Percentiles rank a stretch among this genome's conserved stretches.
Evolutionary conservation across 2,329 filamentous ascomycete species (phyloP).

Genomic region (Phyllosticta citribraziliensis): DNA sequence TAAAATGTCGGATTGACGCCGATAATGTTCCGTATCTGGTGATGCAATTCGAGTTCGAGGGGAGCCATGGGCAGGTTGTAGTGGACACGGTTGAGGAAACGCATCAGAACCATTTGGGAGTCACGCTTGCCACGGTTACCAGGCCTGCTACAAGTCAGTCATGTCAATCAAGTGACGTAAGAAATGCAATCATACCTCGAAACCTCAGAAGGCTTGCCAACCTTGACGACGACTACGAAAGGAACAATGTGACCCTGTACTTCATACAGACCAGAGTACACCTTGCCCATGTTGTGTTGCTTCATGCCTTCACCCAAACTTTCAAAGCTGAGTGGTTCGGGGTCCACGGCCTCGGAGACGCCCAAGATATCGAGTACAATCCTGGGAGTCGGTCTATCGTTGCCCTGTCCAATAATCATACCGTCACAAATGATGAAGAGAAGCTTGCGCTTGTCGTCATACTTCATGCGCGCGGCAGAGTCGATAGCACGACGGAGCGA

Average conservation of each 20-base stretch:
- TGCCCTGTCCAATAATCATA: conserved; percentile 99
- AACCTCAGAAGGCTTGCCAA: conserved; percentile 75
- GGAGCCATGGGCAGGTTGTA: conserved; percentile 96
- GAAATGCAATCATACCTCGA: conserved; percentile 28
- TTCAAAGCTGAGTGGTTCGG: conserved; percentile 93
- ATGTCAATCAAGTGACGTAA: background rate
- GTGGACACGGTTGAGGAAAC: conserved; percentile 97
- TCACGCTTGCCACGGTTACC: conserved; percentile 99
- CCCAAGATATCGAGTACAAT: conserved; percentile 97
- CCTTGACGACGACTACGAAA: conserved; percentile 92
- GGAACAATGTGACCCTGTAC: conserved; percentile 97
- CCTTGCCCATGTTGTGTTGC: conserved; percentile 99
- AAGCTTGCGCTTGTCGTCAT: conserved; percentile 97
- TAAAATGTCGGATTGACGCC: conserved; percentile 98
- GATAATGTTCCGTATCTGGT: conserved; percentile 97
- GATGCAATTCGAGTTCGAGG: conserved; percentile 94
- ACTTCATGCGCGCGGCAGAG: conserved; percentile 87
- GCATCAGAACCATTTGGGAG: conserved; percentile 97
- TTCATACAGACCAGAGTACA: conserved; percentile 96
- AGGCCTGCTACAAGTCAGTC: conserved; percentile 37
- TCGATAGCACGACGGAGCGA: conserved; percentile 94
- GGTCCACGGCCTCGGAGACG: conserved; percentile 86
- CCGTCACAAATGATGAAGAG: conserved; percentile 89
- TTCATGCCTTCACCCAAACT: conserved; percentile 90
- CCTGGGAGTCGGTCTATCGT: conserved; percentile 86